These are phyloP conservation scores for Alternaria gansuensis DNA, from an alignment of 2,329 filamentous ascomycete species.

Conservation along the genomic window DNA sequence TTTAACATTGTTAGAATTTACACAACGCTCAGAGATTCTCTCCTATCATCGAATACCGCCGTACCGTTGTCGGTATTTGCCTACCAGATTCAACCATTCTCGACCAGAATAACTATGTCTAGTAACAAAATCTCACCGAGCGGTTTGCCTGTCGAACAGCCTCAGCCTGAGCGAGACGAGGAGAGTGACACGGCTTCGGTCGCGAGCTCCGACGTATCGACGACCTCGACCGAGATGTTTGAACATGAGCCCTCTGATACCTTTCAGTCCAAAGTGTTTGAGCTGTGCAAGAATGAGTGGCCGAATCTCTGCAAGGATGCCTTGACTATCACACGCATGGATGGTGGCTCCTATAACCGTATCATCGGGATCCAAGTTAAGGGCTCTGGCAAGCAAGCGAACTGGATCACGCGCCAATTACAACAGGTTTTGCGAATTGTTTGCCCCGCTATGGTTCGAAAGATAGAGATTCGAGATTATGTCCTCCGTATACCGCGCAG, in stretches of 20 bases:
- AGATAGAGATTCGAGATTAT: neutral
- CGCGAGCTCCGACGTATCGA: neutral
- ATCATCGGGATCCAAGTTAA: fast-evolving
- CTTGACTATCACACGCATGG: neutral
- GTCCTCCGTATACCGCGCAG: neutral
- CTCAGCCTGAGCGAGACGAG: neutral
- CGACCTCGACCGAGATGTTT: neutral
- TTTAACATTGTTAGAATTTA: neutral
- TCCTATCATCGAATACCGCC: neutral
- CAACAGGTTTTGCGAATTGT: neutral
- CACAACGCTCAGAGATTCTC: neutral
- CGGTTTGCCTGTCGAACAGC: neutral
- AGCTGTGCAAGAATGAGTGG: neutral
- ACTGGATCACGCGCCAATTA: neutral
- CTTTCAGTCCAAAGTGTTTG: neutral
- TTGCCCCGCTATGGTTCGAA: neutral
- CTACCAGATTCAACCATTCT: neutral
- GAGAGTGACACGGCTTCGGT: neutral
- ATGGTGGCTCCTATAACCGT: neutral
- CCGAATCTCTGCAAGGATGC: neutral
- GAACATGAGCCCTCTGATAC: neutral
- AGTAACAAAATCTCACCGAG: neutral
- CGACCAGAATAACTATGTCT: neutral
- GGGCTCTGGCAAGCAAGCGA: fast-evolving
- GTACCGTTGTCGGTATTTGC: neutral